A percentile compares a stretch with the other conserved stretches of the same genome.
Conservation (phyloP, 2,329 filamentous ascomycete species). For the Stachybotrys echinatus region DNA sequence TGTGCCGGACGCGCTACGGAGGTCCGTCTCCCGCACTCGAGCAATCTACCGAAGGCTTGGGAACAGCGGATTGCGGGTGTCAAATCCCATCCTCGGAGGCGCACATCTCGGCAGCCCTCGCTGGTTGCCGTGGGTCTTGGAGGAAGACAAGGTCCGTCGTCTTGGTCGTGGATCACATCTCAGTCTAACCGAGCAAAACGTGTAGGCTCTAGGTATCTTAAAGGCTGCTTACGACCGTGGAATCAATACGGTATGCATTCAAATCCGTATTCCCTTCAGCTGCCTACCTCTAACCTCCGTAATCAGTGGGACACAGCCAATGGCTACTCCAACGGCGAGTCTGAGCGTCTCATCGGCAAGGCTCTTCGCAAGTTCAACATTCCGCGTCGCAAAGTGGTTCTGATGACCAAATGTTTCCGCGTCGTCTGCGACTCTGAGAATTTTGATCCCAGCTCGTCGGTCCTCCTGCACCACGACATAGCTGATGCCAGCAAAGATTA, state of each 20-base stretch:
- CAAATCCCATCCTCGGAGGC: conserved; percentile 8
- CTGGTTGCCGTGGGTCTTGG: conserved; percentile 8
- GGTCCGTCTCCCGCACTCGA: conserved; percentile 3
- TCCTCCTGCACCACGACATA: conserved; percentile 6
- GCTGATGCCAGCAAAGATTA: conserved; percentile 18
- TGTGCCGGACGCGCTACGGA: conserved; percentile 3
- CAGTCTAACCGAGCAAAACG: conserved; percentile 5
- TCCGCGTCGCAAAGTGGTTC: conserved; percentile 48
- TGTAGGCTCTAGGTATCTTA: conserved; percentile 7
- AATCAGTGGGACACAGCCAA: conserved; percentile 41
- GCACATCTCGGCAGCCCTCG: conserved; percentile 5
- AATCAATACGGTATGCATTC: conserved; percentile 11
- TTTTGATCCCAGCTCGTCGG: conserved; percentile 5
- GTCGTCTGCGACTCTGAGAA: conserved; percentile 37
- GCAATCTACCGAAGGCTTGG: conserved; percentile 5
- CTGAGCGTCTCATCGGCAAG: conserved; percentile 49
- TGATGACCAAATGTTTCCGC: conserved; percentile 52
- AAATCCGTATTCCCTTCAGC: background rate
- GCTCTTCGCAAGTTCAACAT: conserved; percentile 53
- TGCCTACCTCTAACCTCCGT: background rate
- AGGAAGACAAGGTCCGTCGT: conserved; percentile 5
- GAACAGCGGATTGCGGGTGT: conserved; percentile 6
- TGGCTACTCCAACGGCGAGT: conserved; percentile 49
- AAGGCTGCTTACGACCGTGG: conserved; percentile 13
- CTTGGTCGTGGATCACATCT: background rate